These are phyloP conservation scores for Phalaenopsis aphrodite DNA, from an alignment of 106 monocot genomes.

Conservation along the genomic window DNA sequence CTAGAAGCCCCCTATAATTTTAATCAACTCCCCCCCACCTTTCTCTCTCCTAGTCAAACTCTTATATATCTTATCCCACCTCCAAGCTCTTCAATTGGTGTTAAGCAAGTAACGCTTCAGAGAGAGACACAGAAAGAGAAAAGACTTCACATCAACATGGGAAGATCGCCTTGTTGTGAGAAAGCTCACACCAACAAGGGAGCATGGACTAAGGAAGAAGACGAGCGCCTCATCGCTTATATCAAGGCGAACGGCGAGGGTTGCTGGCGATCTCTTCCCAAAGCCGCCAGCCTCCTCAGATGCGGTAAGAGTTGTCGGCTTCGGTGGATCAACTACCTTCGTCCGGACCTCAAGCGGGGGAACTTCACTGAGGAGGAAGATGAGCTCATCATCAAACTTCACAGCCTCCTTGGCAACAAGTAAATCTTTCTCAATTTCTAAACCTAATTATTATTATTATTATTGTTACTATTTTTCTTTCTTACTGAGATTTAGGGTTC, in stretches of 20 bases:
- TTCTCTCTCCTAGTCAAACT: slow-evolving; percentile 2
- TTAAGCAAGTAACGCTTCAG: too few species aligned
- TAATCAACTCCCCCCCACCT: background rate
- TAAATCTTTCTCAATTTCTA: slow-evolving; percentile 5
- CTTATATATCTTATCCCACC: background rate
- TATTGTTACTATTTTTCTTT: too few species aligned
- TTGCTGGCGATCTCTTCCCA: slow-evolving; percentile 88
- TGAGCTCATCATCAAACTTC: slow-evolving; percentile 88
- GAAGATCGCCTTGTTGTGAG: slow-evolving; percentile 91
- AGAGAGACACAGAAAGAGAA: background rate
- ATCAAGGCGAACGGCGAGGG: slow-evolving; percentile 83
- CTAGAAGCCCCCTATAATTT: background rate
- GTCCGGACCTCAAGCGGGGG: slow-evolving; percentile 86
- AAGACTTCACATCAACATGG: slow-evolving; percentile 28
- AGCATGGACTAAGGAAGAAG: slow-evolving; percentile 92
- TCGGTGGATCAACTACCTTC: slow-evolving; percentile 95
- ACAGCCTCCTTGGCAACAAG: slow-evolving; percentile 81
- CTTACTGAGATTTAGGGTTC: too few species aligned
- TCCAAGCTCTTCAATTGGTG: too few species aligned
- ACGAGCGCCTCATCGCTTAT: slow-evolving; percentile 71
- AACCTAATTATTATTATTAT: background rate
- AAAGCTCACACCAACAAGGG: slow-evolving; percentile 98
- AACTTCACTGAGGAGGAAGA: slow-evolving; percentile 91
- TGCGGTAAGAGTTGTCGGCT: slow-evolving; percentile 94
- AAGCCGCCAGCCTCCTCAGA: slow-evolving; percentile 77